Base-by-base conservation (phyloP, 2,329 filamentous ascomycete genomes). In the Fusarium compactum region DNA sequence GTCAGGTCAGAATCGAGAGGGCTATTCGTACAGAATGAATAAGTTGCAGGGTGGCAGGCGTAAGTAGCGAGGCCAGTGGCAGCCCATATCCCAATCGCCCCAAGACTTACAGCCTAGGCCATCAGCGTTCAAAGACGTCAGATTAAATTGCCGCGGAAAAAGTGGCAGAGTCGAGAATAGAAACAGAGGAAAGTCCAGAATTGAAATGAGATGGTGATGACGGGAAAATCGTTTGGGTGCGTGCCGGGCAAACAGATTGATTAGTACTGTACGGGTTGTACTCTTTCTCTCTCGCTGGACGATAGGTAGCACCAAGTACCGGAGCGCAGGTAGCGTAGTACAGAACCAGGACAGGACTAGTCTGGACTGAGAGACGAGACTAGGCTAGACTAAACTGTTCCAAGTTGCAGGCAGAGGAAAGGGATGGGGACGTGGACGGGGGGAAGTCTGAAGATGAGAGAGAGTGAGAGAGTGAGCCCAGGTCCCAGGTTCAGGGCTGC, bases 51-150 rank as follows among this genome's bases (percentile, higher is more conserved):
- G 70, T 76, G 75, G 73, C 67, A 72, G 72, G 74, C 76, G 73
- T 71, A 71, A 71, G 74, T 72, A 74, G 75, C 72, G 73, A 78
- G 74, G 75, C 75, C 79, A 76, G 72, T 71, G 74, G 71, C 74
- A 79, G 79, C 78, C 77, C 79, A 79, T 75, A 71, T 79, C 77
- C 79, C 79, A 81, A 80, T 81, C 80, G 79, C 78, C 77, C 72
- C 76, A 70, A 75, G 58, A 71, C 68, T 78, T 74, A 73, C 73
- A 71, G 73, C 71, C 72, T 76, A 79, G 73, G 77, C 79, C 79
- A 81, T 80, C 75, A 77, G 78, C 72, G 66, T 62, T 30, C 50
- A 44, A 62, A 70, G 29, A 53, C 45, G 61, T 53, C 44, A 29
- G 24, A 58, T 54, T 40, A 58, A 55, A 34, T 56, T 65, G 54